Conservation (phyloP, 2,329 filamentous ascomycete species). For the Aspergillus spinulosporus region DNA sequence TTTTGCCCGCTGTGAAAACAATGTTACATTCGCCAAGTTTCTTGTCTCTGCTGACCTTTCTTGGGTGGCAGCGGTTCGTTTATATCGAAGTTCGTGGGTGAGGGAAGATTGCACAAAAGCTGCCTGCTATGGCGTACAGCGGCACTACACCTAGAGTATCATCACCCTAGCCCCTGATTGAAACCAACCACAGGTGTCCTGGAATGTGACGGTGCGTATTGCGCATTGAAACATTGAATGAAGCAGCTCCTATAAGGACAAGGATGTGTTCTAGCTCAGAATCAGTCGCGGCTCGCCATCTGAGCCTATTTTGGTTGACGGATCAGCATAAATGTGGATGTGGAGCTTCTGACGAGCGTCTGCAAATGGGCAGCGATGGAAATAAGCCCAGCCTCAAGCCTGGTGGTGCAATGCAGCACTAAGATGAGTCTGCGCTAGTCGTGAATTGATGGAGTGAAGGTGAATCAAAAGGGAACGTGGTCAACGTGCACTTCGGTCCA, state of each 20-base stretch:
- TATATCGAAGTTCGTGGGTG: background rate
- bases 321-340: background rate
- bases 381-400: background rate
- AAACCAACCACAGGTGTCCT: constrained; percentile 1
- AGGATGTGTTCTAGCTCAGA: background rate
- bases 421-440: background rate
- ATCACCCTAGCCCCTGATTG: background rate
- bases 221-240: background rate
- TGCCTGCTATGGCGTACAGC: background rate
- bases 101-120: constrained; percentile 11
- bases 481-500: background rate
- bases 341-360: background rate
- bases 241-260: background rate
- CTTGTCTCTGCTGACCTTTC: constrained; percentile 8
- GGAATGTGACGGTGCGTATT: background rate
- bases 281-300: background rate
- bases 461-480: background rate
- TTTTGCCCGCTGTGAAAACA: background rate
- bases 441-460: background rate
- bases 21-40: constrained; percentile 13
- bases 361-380: background rate
- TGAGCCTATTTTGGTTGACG: background rate
- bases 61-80: constrained; percentile 5
- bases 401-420: background rate
- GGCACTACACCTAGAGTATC: background rate